Evolutionary conservation across 2,329 filamentous ascomycete genomes (phyloP).

Genomic region (Microascus cirrosus): DNA sequence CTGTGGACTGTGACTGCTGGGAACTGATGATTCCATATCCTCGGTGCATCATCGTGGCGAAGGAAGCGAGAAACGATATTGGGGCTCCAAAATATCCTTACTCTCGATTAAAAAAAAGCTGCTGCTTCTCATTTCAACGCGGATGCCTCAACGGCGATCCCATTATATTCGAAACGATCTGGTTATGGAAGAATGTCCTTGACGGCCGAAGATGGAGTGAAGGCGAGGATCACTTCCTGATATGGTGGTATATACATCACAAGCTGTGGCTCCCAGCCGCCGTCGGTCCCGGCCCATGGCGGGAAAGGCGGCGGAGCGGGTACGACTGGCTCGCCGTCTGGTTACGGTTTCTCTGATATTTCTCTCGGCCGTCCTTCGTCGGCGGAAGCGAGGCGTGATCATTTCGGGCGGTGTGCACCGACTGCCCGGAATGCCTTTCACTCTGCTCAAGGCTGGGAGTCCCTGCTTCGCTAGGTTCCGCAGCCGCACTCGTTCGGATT

Average conservation of each 20-base stretch:
- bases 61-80: neutral
- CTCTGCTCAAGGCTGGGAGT: too few species aligned
- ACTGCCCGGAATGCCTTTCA: too few species aligned
- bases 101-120: neutral
- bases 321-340: neutral
- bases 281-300: neutral
- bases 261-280: neutral
- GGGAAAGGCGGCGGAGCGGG: neutral
- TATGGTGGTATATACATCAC: neutral
- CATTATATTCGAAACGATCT: neutral
- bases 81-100: neutral
- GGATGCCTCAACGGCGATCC: neutral
- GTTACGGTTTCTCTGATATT: neutral
- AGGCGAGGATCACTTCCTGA: neutral
- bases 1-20: neutral
- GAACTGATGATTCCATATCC: neutral
- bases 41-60: neutral
- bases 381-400: neutral
- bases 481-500: too few species aligned
- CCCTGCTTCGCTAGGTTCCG: too few species aligned
- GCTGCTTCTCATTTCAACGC: neutral
- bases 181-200: neutral
- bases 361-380: neutral
- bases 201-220: neutral
- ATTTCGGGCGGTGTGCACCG: too few species aligned